Evolutionary conservation across 2,329 filamentous ascomycete species (phyloP).

Genomic region (Aspergillus sp.): DNA sequence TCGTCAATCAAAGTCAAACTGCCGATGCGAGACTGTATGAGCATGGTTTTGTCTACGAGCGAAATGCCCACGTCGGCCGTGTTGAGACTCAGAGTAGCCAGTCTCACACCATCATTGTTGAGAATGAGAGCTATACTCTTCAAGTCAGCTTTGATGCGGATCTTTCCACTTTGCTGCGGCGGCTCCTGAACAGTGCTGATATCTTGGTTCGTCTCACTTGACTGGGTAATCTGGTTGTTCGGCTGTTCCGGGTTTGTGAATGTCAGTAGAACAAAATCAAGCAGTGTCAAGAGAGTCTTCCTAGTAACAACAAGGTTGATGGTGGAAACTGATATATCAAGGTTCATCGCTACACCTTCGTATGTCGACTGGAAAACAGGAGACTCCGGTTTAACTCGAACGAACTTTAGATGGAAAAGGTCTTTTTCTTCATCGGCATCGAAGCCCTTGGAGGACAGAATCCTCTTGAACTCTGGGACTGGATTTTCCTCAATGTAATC

Average conservation of each 20-base stretch:
- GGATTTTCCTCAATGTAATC: slow-evolving; percentile 91
- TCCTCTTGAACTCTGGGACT: slow-evolving; percentile 89
- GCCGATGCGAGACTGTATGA: slow-evolving; percentile 81
- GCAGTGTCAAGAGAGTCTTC: slow-evolving; percentile 83
- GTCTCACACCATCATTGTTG: slow-evolving; percentile 94
- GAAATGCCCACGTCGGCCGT: slow-evolving; percentile 91
- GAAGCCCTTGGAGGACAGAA: slow-evolving; percentile 86
- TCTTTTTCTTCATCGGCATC: slow-evolving; percentile 71
- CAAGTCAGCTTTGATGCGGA: slow-evolving; percentile 88
- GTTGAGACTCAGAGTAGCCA: slow-evolving; percentile 89
- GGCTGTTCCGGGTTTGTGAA: slow-evolving; percentile 70
- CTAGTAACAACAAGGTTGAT: slow-evolving; percentile 95
- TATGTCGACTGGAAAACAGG: slow-evolving; percentile 92
- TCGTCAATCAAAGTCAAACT: slow-evolving; percentile 90
- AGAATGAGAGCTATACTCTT: slow-evolving; percentile 92
- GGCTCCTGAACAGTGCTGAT: slow-evolving; percentile 27
- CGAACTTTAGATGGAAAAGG: slow-evolving; percentile 84
- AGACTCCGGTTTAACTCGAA: slow-evolving; percentile 84
- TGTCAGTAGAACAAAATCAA: slow-evolving; percentile 92
- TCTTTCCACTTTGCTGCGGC: slow-evolving; percentile 63
- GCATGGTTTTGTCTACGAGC: slow-evolving; percentile 81
- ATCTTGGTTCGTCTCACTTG: slow-evolving; percentile 33
- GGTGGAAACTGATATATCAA: slow-evolving; percentile 87
- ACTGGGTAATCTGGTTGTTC: slow-evolving; percentile 33
- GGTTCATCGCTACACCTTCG: slow-evolving; percentile 89